Evolutionary conservation across 192 early-diverging fungal genomes (phyloP), one percentile per base, ranked within the genome.

Genomic region (Podila epicladia): DNA sequence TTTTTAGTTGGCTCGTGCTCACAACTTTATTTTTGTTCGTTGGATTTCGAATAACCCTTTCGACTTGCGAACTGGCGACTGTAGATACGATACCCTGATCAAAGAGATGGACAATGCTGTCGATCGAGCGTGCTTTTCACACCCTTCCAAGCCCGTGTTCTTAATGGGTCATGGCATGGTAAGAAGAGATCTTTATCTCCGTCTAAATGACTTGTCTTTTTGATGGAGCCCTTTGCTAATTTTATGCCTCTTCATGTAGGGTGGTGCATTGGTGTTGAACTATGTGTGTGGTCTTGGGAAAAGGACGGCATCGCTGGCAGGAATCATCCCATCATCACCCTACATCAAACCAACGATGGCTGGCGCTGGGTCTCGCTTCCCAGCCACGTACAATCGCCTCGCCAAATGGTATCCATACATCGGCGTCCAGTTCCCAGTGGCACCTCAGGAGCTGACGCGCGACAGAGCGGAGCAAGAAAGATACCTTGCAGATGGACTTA

Each of bases 161-260:
- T 48, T 80, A 1, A 72, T 72, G 70, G 76, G 76, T 37, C 76
- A 80, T 53, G 76, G 76, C 19, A 80, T 80, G 76, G 76, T 45
- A 45, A 45, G 41, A 17, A 45, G 41, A 15, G 15, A 11, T 8
- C 13, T 45, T 45, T 45, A 0, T 3, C 3, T 17, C 13, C 41
- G 15, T 12, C 11, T 8, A 13, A 45, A 45, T 7, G 41, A 15
- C 13, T 45, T 45, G 41, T 45, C 15, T 13, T 45, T 3, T 13
- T 45, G 41, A 12, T 45, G 15, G 15, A 15, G 41, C 15, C 15
- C 3, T 15, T 5, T 11, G 15, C 41, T 45, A 4, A 45, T 33
- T 33, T 33, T 33, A 33, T 33, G 33, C 41, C 41, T 3, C 2
- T 45, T 45, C 41, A 15, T 45, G 2, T 45, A 45, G 41, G 13